Percentiles rank a stretch among this genome's conserved stretches.
Evolutionary conservation across 495 filamentous ascomycete species (phyloP).

Genomic region (Talaromyces nanjingensis): DNA sequence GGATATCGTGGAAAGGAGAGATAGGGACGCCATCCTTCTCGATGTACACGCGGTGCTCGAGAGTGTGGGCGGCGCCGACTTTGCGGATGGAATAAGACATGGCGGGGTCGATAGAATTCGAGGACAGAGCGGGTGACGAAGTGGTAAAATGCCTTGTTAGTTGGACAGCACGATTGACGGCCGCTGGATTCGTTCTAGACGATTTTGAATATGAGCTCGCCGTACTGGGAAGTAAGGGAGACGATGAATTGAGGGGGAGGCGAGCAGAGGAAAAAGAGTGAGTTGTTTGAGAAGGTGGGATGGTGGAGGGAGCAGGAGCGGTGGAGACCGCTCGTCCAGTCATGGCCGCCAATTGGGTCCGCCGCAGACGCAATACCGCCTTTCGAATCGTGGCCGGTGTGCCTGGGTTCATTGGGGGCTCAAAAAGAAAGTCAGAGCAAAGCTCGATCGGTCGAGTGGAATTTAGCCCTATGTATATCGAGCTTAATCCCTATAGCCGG

Average conservation of each 20-base stretch:
- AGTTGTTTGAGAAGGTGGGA: slow-evolving; percentile 15
- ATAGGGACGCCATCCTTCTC: slow-evolving; percentile 93
- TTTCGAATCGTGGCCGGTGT: not conserved
- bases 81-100: slow-evolving; percentile 68
- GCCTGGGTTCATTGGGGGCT: not conserved
- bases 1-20: slow-evolving; percentile 97
- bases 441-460: not conserved
- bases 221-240: not conserved
- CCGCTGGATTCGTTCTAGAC: not conserved
- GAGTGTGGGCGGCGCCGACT: slow-evolving; percentile 80
- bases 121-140: slow-evolving; percentile 16
- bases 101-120: slow-evolving; percentile 13
- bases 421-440: not conserved
- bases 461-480: not conserved
- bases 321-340: slow-evolving; percentile 17
- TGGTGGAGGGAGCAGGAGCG: slow-evolving; percentile 22
- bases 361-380: slow-evolving; percentile 2
- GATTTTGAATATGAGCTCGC: not conserved
- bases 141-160: slow-evolving; percentile 50
- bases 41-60: slow-evolving; percentile 95
- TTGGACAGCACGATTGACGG: slow-evolving; percentile 40
- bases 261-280: slow-evolving; percentile 17
- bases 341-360: not conserved
- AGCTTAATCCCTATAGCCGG: not conserved
- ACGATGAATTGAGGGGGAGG: not conserved